Conservation (phyloP, 371 early-diverging fungal species). For the Caulochytrium protostelioides region DNA sequence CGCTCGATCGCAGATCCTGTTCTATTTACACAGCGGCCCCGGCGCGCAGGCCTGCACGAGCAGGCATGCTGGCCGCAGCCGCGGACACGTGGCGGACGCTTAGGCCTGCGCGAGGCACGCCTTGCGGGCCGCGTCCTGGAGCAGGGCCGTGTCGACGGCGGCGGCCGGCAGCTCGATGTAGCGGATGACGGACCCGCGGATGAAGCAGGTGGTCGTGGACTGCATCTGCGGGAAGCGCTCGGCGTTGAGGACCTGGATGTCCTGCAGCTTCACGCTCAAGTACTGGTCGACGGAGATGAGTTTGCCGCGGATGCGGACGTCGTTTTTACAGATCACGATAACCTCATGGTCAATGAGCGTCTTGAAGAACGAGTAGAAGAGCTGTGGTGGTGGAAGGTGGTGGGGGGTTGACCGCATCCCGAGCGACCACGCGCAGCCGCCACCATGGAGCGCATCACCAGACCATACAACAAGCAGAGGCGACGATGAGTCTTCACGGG, state of each 20-base stretch:
- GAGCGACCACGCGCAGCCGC: too few species aligned
- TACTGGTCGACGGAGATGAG: conserved; percentile 95
- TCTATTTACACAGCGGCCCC: not conserved
- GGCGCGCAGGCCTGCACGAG: too few species aligned
- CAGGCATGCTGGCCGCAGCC: not conserved
- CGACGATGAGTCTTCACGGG: too few species aligned
- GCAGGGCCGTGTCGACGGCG: conserved; percentile 72
- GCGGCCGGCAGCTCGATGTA: conserved; percentile 80
- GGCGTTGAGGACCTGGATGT: conserved; percentile 68
- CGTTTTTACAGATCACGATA: conserved; percentile 95
- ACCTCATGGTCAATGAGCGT: conserved; percentile 89
- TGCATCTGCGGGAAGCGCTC: conserved; percentile 88
- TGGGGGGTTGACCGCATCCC: too few species aligned
- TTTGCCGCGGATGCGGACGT: conserved; percentile 73
- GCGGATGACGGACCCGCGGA: conserved; percentile 93
- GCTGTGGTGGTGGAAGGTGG: too few species aligned
- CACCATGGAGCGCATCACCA: too few species aligned
- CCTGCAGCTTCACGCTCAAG: conserved; percentile 89
- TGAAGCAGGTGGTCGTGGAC: conserved; percentile 87
- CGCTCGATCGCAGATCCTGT: not conserved
- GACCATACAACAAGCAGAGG: too few species aligned
- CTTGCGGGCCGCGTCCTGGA: conserved; percentile 82
- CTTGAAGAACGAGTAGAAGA: conserved; percentile 98
- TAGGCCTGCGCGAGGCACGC: not conserved
- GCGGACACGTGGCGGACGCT: not conserved